phyloP scores from a whole-genome alignment of 495 filamentous ascomycete species.

The Aspergillus diversus region DNA sequence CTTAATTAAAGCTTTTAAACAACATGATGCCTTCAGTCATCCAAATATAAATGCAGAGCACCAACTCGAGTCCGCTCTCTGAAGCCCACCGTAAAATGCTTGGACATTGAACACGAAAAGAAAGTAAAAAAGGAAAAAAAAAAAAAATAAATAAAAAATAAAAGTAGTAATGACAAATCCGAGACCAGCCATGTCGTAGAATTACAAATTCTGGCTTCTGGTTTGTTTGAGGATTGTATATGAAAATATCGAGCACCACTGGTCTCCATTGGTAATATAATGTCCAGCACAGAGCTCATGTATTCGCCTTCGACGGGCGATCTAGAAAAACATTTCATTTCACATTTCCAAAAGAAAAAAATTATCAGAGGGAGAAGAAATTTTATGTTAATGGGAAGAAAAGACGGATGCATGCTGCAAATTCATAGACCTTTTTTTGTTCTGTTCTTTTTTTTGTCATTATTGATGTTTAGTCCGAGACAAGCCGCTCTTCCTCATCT shows the following conservation, averaged over 20 bases:
- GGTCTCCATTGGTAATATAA: not conserved
- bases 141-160: no score
- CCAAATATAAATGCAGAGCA: conserved; percentile 15
- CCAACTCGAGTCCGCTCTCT: conserved; percentile 2
- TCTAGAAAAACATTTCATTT: conserved; percentile 25
- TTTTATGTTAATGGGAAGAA: conserved; percentile 5
- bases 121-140: conserved; percentile 9
- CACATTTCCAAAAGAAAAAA: conserved; percentile 27
- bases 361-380: not conserved
- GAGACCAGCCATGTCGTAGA: not conserved
- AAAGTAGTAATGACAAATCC: no score
- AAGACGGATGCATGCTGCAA: not conserved
- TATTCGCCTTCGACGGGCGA: conserved; percentile 10
- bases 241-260: not conserved
- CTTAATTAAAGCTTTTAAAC: conserved; percentile 3
- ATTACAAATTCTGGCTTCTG: conserved; percentile 5
- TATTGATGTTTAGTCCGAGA: conserved; percentile 22
- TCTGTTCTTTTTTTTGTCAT: not conserved
- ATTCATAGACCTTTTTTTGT: not conserved
- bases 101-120: not conserved
- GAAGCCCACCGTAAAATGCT: conserved; percentile 4
- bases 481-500: conserved; percentile 41
- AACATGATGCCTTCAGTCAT: not conserved
- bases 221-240: not conserved
- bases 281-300: conserved; percentile 1